These are phyloP conservation scores for Moesziomyces globuligerus DNA, from an alignment of 1,284 basidiomycete genomes.

Conservation along the genomic window DNA sequence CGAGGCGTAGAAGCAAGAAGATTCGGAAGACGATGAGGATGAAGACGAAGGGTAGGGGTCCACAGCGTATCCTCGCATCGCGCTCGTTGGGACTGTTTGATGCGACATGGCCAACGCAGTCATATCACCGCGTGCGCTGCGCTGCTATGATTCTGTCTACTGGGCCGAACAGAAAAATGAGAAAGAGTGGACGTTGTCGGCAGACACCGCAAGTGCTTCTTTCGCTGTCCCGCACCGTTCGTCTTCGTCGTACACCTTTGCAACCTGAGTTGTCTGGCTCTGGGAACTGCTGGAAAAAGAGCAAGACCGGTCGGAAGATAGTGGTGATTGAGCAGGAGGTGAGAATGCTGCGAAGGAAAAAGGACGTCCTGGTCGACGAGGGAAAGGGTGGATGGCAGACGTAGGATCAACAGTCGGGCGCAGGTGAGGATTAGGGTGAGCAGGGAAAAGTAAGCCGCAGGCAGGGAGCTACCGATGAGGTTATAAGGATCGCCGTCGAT, in stretches of 20 bases:
- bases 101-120: slow-evolving; percentile 23
- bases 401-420: no score
- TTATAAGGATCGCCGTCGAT: neutral
- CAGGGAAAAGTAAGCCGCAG: neutral
- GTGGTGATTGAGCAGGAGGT: neutral
- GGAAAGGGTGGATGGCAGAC: no score
- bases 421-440: no score
- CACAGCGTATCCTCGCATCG: slow-evolving; percentile 10
- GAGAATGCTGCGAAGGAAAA: neutral
- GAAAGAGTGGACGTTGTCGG: neutral
- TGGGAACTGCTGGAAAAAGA: no score
- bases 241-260: no score
- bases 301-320: no score
- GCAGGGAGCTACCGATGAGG: neutral
- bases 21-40: slow-evolving; percentile 13
- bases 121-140: slow-evolving; percentile 9
- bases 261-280: no score
- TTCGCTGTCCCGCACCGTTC: no score
- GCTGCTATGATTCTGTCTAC: neutral
- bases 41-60: slow-evolving; percentile 18
- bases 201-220: no score
- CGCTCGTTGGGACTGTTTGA: slow-evolving; percentile 5
- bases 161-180: neutral
- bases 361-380: no score
- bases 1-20: slow-evolving; percentile 24